These are phyloP conservation scores for Raffaelea albimanens DNA, from an alignment of 2,329 filamentous ascomycete species.

Conservation along the genomic window DNA sequence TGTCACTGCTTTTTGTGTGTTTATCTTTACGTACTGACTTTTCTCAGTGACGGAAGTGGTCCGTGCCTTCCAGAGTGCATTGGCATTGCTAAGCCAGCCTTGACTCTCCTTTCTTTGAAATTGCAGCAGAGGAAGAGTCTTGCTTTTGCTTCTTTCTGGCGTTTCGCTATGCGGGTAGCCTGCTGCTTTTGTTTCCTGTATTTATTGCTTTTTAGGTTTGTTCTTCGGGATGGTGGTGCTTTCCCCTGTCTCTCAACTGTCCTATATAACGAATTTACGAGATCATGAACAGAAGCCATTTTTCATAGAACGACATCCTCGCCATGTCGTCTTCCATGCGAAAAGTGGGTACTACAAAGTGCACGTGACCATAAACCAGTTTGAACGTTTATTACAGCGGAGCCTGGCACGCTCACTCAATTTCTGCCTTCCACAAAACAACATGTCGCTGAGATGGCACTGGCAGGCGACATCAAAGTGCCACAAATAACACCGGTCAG, in stretches of 20 bases:
- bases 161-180: not conserved
- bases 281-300: too few species aligned
- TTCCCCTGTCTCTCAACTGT: too few species aligned
- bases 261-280: too few species aligned
- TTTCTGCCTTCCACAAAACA: not conserved
- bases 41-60: constrained; percentile 45
- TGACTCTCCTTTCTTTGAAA: constrained; percentile 1
- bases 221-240: too few species aligned
- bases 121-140: too few species aligned
- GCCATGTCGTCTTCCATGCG: too few species aligned
- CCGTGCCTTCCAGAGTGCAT: constrained; percentile 51
- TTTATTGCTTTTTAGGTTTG: too few species aligned
- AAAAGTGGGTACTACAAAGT: too few species aligned
- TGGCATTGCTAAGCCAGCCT: constrained; percentile 40
- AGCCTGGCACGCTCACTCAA: not conserved
- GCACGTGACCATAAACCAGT: too few species aligned
- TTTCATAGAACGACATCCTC: too few species aligned
- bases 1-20: constrained; percentile 6
- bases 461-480: constrained; percentile 2
- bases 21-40: constrained; percentile 12
- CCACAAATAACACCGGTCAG: constrained; percentile 29
- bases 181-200: too few species aligned
- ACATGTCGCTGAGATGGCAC: not conserved
- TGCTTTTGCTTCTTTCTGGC: not conserved
- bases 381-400: too few species aligned